These are phyloP conservation scores for Phyllosticta citrichinensis DNA, from an alignment of 2,329 filamentous ascomycete genomes.

Conservation along the genomic window DNA sequence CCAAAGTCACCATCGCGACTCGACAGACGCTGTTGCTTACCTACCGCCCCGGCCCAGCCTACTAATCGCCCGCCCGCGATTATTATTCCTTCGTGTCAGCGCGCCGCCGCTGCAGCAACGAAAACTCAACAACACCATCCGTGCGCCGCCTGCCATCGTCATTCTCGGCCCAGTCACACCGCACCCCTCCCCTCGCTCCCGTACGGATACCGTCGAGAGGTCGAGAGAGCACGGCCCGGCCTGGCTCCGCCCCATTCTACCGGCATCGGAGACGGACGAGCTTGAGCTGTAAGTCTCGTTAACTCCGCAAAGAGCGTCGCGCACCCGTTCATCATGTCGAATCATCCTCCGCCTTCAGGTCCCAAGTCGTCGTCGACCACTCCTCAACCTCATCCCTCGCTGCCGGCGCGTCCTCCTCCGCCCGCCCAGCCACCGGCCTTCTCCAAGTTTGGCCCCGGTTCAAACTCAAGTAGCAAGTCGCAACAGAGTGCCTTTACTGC, in stretches of 20 bases:
- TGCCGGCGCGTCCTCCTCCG: constrained; percentile 68
- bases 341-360: constrained; percentile 79
- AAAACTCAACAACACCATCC: neutral
- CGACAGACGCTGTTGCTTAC: neutral
- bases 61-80: neutral
- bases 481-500: constrained; percentile 41
- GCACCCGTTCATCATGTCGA: constrained; percentile 57
- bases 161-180: neutral
- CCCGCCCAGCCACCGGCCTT: constrained; percentile 34
- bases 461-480: constrained; percentile 30
- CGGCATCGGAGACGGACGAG: constrained; percentile 11
- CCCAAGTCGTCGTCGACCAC: constrained; percentile 18
- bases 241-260: constrained; percentile 7
- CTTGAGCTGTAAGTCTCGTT: constrained; percentile 11
- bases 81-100: neutral
- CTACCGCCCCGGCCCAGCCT: neutral
- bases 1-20: neutral
- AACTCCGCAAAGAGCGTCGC: constrained; percentile 8
- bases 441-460: constrained; percentile 36
- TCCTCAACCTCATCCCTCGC: constrained; percentile 45
- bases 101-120: neutral
- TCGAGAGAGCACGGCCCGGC: constrained; percentile 6
- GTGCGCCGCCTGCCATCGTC: neutral
- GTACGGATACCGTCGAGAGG: neutral
- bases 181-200: neutral